A percentile compares a stretch with the other conserved stretches of the same genome.
Conservation (phyloP, 257 asterid genomes). For the Solanum microdontum region DNA sequence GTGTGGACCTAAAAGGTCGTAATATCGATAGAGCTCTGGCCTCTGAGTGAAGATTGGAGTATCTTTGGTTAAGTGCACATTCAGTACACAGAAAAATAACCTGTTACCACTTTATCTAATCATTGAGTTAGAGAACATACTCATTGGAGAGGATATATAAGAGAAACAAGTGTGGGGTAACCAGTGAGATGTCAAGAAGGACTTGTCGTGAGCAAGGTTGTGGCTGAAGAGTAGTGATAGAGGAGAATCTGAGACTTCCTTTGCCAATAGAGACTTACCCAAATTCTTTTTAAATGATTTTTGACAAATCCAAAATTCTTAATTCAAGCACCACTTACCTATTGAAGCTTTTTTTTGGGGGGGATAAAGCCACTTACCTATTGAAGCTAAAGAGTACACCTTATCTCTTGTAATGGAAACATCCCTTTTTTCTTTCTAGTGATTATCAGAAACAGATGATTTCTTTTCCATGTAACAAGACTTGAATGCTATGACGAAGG, state of each 20-base stretch:
- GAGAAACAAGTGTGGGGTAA: background rate
- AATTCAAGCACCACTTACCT: background rate
- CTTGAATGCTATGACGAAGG: background rate
- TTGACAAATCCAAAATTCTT: background rate
- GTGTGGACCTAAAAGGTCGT: background rate
- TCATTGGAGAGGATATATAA: background rate
- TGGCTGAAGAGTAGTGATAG: background rate
- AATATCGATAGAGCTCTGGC: background rate
- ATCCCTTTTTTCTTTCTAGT: background rate
- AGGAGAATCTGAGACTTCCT: background rate
- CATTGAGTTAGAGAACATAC: background rate
- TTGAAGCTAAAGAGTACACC: background rate
- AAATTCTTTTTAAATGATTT: background rate
- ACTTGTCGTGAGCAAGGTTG: background rate
- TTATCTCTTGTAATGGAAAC: background rate
- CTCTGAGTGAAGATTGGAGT: background rate
- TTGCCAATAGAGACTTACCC: background rate
- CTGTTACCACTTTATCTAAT: background rate
- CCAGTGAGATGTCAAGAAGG: background rate
- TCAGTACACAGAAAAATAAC: background rate
- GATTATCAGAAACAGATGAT: background rate
- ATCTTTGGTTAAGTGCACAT: background rate
- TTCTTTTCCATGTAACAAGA: background rate
- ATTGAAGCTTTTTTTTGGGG: background rate
- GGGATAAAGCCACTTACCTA: background rate